A percentile compares a stretch with the other conserved stretches of the same genome.
phyloP scores from a whole-genome alignment of 805 yeast genomes.

The Candida ovalis region DNA sequence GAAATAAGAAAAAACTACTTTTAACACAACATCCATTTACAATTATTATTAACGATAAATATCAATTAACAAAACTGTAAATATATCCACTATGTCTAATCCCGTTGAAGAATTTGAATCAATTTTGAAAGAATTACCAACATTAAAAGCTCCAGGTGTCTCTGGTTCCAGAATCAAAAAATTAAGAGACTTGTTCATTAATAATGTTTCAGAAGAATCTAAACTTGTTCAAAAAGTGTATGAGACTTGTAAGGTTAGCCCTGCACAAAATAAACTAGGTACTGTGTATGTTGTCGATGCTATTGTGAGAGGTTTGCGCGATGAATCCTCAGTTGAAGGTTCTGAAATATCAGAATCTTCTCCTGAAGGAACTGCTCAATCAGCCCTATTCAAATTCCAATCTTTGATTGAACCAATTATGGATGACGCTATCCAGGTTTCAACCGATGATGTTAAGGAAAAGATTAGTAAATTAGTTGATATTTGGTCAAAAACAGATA shows the following conservation, averaged over 20 bases:
- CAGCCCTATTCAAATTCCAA: conserved; percentile 65
- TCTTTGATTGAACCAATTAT: conserved; percentile 60
- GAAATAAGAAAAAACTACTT: background rate
- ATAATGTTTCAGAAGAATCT: conserved; percentile 49
- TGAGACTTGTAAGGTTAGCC: conserved; percentile 66
- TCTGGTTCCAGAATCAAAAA: conserved; percentile 93
- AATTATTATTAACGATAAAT: background rate
- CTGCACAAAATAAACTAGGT: conserved; percentile 83
- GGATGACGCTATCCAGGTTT: conserved; percentile 56
- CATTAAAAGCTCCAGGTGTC: conserved; percentile 82
- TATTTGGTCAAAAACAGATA: conserved; percentile 85
- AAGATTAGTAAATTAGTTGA: conserved; percentile 82
- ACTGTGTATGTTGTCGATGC: conserved; percentile 90
- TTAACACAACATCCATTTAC: background rate
- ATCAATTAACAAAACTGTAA: background rate
- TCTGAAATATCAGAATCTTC: conserved; percentile 49
- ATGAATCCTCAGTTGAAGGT: conserved; percentile 35
- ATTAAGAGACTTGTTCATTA: conserved; percentile 72
- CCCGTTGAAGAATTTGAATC: conserved; percentile 43
- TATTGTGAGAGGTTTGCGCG: conserved; percentile 79
- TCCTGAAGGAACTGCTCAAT: conserved; percentile 67
- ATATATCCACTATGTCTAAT: conserved; percentile 29
- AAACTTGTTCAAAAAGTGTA: conserved; percentile 55
- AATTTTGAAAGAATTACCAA: conserved; percentile 46
- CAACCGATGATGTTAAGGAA: conserved; percentile 54